Conservation (phyloP, 139 green algal genomes). For the Nannochloris sp. region DNA sequence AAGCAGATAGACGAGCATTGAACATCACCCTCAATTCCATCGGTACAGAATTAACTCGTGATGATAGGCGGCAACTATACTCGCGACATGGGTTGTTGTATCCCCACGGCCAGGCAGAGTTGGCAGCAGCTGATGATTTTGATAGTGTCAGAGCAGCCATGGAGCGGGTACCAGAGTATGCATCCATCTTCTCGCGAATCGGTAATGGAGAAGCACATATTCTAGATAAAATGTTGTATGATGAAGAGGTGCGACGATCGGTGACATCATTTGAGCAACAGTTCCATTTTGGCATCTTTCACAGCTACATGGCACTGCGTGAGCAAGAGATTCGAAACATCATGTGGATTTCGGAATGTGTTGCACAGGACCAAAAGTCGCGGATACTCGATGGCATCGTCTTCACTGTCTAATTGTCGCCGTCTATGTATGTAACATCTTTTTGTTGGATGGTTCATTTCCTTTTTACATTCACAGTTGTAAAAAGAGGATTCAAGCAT, state of each 20-base stretch:
- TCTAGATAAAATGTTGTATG: constrained; percentile 91
- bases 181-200: constrained; percentile 75
- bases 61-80: constrained; percentile 93
- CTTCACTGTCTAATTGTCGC: constrained; percentile 25
- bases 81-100: constrained; percentile 91
- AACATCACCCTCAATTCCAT: constrained; percentile 99
- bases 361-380: constrained; percentile 83
- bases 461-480: no score
- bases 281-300: constrained; percentile 89
- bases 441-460: no score
- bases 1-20: constrained; percentile 91
- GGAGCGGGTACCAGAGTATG: constrained; percentile 79
- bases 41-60: constrained; percentile 90
- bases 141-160: constrained; percentile 85
- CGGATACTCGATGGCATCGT: constrained; percentile 72
- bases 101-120: constrained; percentile 85
- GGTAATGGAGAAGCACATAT: constrained; percentile 81
- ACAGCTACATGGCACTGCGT: constrained; percentile 80
- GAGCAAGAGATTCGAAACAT: constrained; percentile 93
- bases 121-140: constrained; percentile 90
- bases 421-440: no score
- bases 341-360: constrained; percentile 91
- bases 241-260: constrained; percentile 78
- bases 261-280: constrained; percentile 81
- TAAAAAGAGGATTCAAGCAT: not conserved